These are phyloP conservation scores for Neonectria faginata DNA, from an alignment of 2,329 filamentous ascomycete genomes.

Conservation along the genomic window DNA sequence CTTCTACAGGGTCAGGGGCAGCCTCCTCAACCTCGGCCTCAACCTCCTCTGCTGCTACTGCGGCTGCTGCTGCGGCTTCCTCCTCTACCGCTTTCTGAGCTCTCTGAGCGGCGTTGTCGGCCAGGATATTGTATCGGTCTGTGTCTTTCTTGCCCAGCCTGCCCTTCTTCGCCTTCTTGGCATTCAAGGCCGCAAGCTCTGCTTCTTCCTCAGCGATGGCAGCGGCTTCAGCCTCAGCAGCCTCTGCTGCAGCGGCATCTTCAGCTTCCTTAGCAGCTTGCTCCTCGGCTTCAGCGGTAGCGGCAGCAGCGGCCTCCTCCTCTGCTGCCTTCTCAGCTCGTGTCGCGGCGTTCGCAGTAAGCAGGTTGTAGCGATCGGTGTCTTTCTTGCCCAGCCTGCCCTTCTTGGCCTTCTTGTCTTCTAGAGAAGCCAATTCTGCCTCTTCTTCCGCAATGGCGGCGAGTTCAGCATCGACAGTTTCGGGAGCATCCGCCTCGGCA, in stretches of 20 bases:
- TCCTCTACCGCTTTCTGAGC: conserved; percentile 37
- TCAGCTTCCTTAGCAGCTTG: conserved; percentile 53
- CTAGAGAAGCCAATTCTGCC: conserved; percentile 31
- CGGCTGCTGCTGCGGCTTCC: conserved; percentile 28
- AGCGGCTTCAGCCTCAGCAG: conserved; percentile 31
- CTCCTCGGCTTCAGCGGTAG: conserved; percentile 47
- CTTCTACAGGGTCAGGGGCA: conserved; percentile 22
- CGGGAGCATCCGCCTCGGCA: background rate
- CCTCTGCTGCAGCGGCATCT: conserved; percentile 43
- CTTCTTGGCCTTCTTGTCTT: conserved; percentile 62
- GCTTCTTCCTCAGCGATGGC: conserved; percentile 39
- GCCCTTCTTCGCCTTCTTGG: conserved; percentile 39
- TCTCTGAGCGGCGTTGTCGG: conserved; percentile 34
- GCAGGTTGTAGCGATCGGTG: conserved; percentile 56
- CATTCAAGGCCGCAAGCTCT: conserved; percentile 33
- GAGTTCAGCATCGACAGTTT: conserved; percentile 25
- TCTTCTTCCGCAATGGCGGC: conserved; percentile 22
- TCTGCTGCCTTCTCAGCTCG: conserved; percentile 54
- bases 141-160: conserved; percentile 41
- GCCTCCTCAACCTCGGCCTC: conserved; percentile 18
- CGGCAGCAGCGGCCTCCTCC: conserved; percentile 35
- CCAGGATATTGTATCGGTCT: conserved; percentile 37
- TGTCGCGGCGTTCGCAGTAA: conserved; percentile 51
- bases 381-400: conserved; percentile 59
- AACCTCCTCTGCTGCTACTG: conserved; percentile 32